Base-by-base conservation (phyloP, 331 rosid genomes). In the Quercus phellos region DNA sequence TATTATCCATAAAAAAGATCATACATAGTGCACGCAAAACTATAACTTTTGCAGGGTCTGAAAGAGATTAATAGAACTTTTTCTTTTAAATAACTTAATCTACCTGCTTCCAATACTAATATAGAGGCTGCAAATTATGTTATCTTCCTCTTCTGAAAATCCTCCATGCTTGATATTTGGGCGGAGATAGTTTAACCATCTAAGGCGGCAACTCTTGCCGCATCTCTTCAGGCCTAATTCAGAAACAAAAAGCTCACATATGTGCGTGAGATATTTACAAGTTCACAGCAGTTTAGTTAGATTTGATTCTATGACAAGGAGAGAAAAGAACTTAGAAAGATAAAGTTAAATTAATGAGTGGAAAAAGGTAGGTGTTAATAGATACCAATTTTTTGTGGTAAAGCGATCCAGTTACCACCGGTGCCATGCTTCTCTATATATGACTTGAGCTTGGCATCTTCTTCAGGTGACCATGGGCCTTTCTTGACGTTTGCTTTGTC, bases 401-500 rank as follows among this genome's bases (percentile, higher is more conserved):
- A 89, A 77, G 98, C 98, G 63, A 93, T 93, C 98, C 98, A 93
- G 82, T 93, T 93, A 0, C 98, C 94, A 6, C 96, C 92, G 51
- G 98, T 93, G 35, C 96, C 98, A 19, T 91, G 90, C 35, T 89
- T 34, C 21, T 93, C 94, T 78, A 93, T 93, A 78, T 89, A 89
- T 27, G 98, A 91, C 82, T 93, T 93, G 89, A 93, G 98, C 76
- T 91, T 93, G 66, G 90, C 53, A 42, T 93, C 98, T 91, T 93
- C 98, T 81, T 93, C 96, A 5, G 96, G 88, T 0, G 98, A 91
- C 98, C 98, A 93, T 42, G 98, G 98, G 0, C 98, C 98, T 88
- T 84, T 93, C 94, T 93, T 93, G 74, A 93, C 98, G 88, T 91
- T 93, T 78, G 98, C 94, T 84, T 93, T 93, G 88, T 93, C 98